Conservation (phyloP, 208 protist genomes). For the Crithidia bombi region DNA sequence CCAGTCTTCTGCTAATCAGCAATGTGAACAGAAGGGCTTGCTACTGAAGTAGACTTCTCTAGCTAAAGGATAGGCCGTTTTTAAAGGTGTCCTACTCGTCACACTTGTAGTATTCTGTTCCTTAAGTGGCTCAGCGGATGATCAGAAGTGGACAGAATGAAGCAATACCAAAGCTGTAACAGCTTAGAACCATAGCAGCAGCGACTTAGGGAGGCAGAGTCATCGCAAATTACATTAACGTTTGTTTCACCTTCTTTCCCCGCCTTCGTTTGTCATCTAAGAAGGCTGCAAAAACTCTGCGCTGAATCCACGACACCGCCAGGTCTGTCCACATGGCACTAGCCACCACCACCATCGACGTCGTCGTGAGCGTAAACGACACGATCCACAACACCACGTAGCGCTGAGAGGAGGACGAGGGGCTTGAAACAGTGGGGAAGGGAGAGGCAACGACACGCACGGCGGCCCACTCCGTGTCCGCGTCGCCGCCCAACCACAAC, state of each 20-base stretch:
- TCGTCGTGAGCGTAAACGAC: slow-evolving; percentile 8
- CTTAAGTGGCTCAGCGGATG: too few relatives aligned
- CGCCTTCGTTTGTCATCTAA: background rate
- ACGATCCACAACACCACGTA: slow-evolving; percentile 17
- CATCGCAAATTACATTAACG: background rate
- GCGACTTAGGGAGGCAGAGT: too few relatives aligned
- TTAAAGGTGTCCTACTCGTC: too few relatives aligned
- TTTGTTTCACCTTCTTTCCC: background rate
- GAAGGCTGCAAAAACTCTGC: slow-evolving; percentile 4
- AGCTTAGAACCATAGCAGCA: background rate
- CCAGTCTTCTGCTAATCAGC: background rate
- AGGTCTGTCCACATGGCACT: slow-evolving; percentile 14
- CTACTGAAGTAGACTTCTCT: too few relatives aligned
- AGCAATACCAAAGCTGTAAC: background rate
- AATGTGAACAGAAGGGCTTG: background rate
- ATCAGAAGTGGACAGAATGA: background rate
- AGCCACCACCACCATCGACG: slow-evolving; percentile 2
- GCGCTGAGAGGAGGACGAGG: background rate
- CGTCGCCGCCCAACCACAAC: background rate
- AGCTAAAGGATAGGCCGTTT: too few relatives aligned
- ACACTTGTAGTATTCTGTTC: too few relatives aligned
- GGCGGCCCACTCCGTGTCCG: too few relatives aligned
- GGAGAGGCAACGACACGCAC: too few relatives aligned
- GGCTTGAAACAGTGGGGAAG: too few relatives aligned
- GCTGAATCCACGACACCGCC: slow-evolving; percentile 10